Percentiles rank a stretch among this genome's conserved stretches.
Conservation (phyloP, 2,329 filamentous ascomycete species). For the Aspergillus unguis region DNA sequence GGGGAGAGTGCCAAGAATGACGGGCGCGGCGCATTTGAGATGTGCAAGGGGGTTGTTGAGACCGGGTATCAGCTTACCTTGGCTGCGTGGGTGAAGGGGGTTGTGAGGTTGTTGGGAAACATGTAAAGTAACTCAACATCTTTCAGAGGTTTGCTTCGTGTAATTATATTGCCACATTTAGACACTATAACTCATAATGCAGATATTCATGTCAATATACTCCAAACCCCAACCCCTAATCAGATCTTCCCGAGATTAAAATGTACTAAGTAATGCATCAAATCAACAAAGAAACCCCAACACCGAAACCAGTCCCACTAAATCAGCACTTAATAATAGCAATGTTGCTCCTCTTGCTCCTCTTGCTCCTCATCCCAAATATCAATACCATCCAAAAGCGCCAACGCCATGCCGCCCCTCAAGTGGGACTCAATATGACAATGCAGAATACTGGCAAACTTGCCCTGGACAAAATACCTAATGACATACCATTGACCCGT, state of each 20-base stretch:
- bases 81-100: slow-evolving; percentile 38
- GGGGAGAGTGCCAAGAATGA: slow-evolving; percentile 51
- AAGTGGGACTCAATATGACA: slow-evolving; percentile 52
- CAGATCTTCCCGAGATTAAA: no score
- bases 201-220: no score
- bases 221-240: no score
- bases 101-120: slow-evolving; percentile 38
- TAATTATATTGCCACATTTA: neutral
- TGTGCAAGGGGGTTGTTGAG: slow-evolving; percentile 45
- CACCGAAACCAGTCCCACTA: no score
- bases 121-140: slow-evolving; percentile 23
- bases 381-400: slow-evolving; percentile 49
- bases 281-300: no score
- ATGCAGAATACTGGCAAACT: slow-evolving; percentile 49
- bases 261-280: no score
- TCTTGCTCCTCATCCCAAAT: slow-evolving; percentile 27
- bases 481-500: slow-evolving; percentile 42
- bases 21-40: slow-evolving; percentile 62
- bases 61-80: slow-evolving; percentile 47
- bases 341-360: no score
- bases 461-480: slow-evolving; percentile 47
- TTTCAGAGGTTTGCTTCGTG: neutral
- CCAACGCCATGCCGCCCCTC: slow-evolving; percentile 48
- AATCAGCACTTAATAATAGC: no score
- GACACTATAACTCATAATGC: no score